A percentile compares a stretch with the other conserved stretches of the same genome.
Evolutionary conservation across 1,284 basidiomycete species (phyloP).

Genomic region (Gymnopus androsaceus): DNA sequence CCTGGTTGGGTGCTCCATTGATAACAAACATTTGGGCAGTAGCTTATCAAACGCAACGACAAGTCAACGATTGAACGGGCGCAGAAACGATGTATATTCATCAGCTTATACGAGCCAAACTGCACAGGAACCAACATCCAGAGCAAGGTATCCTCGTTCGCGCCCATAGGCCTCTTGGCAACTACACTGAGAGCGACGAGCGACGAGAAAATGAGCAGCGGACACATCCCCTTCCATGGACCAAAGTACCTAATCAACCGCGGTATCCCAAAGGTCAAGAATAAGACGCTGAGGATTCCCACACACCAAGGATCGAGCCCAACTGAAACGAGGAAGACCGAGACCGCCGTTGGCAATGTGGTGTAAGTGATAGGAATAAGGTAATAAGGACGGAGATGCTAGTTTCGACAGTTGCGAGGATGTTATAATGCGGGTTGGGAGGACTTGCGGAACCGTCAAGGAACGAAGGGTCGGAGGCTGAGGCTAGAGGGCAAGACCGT

Average conservation of each 20-base stretch:
- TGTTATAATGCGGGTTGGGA: not conserved
- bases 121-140: not conserved
- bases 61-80: not conserved
- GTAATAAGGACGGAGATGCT: not conserved
- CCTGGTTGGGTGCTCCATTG: not conserved
- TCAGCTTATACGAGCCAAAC: not conserved
- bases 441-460: not conserved
- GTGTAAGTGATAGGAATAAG: conserved; percentile 3
- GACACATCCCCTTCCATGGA: not conserved
- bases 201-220: not conserved
- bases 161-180: not conserved
- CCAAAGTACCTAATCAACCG: not conserved
- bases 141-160: not conserved
- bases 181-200: not conserved
- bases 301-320: not conserved
- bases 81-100: not conserved
- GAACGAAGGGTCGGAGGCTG: not conserved
- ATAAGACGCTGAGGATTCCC: not conserved
- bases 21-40: not conserved
- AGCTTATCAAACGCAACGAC: too few relatives aligned
- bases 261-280: not conserved
- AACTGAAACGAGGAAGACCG: not conserved
- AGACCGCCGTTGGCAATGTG: not conserved
- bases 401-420: not conserved
- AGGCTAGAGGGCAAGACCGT: not conserved